phyloP scores from a whole-genome alignment of 2,329 filamentous ascomycete species.

The Drechslerella coelobrocha region DNA sequence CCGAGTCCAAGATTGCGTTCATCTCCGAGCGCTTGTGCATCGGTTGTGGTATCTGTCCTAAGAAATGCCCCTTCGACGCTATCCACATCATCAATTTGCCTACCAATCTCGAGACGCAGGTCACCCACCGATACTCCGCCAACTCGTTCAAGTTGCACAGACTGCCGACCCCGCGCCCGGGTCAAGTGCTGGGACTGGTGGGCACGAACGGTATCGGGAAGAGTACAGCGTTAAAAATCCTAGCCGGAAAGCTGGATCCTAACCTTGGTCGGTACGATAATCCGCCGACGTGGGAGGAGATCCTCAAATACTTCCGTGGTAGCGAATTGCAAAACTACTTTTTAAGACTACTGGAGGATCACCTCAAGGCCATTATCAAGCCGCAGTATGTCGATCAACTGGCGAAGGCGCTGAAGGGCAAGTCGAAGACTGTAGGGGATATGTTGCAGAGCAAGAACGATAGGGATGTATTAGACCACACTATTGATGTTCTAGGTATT shows the following conservation, averaged over 20 bases:
- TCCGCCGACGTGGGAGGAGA: constrained; percentile 98
- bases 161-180: constrained; percentile 91
- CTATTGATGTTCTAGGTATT: constrained; percentile 76
- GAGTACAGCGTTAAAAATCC: constrained; percentile 98
- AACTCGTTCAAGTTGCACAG: constrained; percentile 99
- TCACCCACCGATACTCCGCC: constrained; percentile 97
- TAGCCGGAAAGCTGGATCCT: constrained; percentile 97
- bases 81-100: constrained; percentile 99
- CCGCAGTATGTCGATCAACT: constrained; percentile 99
- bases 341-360: constrained; percentile 95
- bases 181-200: constrained; percentile 92
- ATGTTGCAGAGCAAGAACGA: constrained; percentile 78
- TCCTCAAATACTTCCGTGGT: constrained; percentile 96
- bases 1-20: constrained; percentile 92
- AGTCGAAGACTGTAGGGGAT: constrained; percentile 77
- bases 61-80: constrained; percentile 92
- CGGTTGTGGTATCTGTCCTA: constrained; percentile 98
- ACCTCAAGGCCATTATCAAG: constrained; percentile 97
- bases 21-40: constrained; percentile 96
- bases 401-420: constrained; percentile 83
- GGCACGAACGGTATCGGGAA: constrained; percentile 99
- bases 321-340: constrained; percentile 99
- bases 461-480: constrained; percentile 80
- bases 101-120: constrained; percentile 96
- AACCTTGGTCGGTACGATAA: constrained; percentile 95